These are phyloP conservation scores for Diaporthe helianthi DNA, from an alignment of 2,329 filamentous ascomycete species.

Conservation along the genomic window DNA sequence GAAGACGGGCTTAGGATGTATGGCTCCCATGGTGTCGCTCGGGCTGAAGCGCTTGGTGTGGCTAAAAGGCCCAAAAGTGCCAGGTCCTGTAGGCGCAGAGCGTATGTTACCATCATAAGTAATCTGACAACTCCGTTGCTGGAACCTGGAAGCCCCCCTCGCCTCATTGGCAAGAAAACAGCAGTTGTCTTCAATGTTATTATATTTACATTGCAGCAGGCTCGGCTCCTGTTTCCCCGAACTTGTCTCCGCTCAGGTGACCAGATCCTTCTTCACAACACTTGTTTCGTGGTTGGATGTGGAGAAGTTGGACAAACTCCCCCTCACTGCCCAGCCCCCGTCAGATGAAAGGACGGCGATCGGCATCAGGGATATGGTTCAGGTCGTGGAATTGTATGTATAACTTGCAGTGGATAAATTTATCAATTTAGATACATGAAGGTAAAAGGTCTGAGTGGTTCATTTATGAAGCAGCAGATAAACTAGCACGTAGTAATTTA, in stretches of 20 bases:
- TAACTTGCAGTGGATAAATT: neutral
- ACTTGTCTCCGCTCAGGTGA: neutral
- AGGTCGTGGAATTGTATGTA: neutral
- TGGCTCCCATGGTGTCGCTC: constrained; percentile 4
- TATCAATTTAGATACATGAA: neutral
- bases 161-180: neutral
- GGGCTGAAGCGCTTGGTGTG: neutral
- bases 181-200: neutral
- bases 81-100: neutral
- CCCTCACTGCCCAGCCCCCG: neutral
- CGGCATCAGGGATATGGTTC: neutral
- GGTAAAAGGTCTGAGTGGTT: neutral
- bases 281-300: neutral
- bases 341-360: neutral
- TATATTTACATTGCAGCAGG: neutral
- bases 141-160: too few relatives aligned
- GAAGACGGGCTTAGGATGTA: constrained; percentile 18
- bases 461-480: neutral
- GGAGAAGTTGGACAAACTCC: neutral
- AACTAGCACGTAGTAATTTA: neutral
- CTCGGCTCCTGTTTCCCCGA: constrained; percentile 4
- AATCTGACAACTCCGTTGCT: neutral
- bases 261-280: neutral
- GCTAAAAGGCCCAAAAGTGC: neutral
- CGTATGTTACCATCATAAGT: neutral